Evolutionary conservation across 2,329 filamentous ascomycete species (phyloP).

Genomic region (Chrysoporthe puriensis): DNA sequence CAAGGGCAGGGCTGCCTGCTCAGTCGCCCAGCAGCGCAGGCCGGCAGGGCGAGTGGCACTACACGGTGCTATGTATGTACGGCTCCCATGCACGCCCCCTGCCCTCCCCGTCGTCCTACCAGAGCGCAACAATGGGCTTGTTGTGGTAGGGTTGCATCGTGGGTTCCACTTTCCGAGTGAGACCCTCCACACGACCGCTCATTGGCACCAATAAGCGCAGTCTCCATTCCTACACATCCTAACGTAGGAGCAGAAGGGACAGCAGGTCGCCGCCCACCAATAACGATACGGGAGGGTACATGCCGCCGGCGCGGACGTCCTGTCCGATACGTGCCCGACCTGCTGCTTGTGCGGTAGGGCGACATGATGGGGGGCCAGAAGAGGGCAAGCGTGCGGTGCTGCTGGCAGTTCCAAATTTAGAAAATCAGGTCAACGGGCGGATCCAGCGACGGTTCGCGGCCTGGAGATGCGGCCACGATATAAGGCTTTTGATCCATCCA

Average conservation of each 20-base stretch:
- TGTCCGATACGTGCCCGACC: slow-evolving; percentile 28
- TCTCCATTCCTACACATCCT: slow-evolving; percentile 18
- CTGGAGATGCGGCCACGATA: slow-evolving; percentile 55
- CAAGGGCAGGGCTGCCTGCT: slow-evolving; percentile 37
- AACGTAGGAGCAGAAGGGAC: slow-evolving; percentile 24
- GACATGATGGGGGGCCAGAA: slow-evolving; percentile 37
- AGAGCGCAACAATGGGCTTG: slow-evolving; percentile 28
- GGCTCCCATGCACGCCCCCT: slow-evolving; percentile 19
- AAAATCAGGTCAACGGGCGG: slow-evolving; percentile 42
- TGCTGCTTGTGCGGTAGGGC: slow-evolving; percentile 33
- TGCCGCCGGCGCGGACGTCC: slow-evolving; percentile 21
- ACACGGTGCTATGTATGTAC: slow-evolving; percentile 7
- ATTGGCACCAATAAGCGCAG: slow-evolving; percentile 38
- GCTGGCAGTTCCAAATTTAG: slow-evolving; percentile 46
- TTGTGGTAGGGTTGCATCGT: slow-evolving; percentile 36
- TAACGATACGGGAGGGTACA: slow-evolving; percentile 18
- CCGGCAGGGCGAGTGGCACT: slow-evolving; percentile 25
- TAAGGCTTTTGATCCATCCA: slow-evolving; percentile 58
- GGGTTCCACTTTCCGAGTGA: slow-evolving; percentile 36
- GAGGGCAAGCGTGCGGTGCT: slow-evolving; percentile 44
- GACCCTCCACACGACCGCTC: slow-evolving; percentile 34
- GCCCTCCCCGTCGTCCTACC: slow-evolving; percentile 27
- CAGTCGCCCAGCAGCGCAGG: slow-evolving; percentile 37
- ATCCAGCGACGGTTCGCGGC: slow-evolving; percentile 39
- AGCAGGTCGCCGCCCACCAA: slow-evolving; percentile 23